phyloP scores from a whole-genome alignment of 441 rosid genomes.

The Euphorbia celastroides region DNA sequence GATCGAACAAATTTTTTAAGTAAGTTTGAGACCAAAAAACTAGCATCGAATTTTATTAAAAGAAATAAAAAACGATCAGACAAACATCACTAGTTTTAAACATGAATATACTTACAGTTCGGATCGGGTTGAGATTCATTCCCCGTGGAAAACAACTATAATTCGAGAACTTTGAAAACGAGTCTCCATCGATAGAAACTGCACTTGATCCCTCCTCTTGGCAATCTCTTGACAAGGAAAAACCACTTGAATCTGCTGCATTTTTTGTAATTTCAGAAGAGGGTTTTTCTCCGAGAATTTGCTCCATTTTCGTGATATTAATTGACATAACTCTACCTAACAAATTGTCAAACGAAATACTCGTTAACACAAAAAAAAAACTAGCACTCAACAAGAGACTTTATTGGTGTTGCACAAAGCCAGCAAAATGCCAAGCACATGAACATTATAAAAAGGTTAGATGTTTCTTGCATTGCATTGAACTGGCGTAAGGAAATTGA shows the following conservation, averaged over 20 bases:
- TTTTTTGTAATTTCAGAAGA: constrained; percentile 16
- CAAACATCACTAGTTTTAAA: neutral
- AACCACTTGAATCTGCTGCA: constrained; percentile 18
- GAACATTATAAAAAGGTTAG: constrained; percentile 16
- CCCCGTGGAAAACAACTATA: constrained; percentile 8
- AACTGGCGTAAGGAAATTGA: neutral
- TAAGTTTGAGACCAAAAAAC: no score
- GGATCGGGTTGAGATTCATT: constrained; percentile 31
- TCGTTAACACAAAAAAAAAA: neutral
- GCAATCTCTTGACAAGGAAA: constrained; percentile 27
- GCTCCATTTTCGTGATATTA: constrained; percentile 26
- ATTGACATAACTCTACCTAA: neutral
- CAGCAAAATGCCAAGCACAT: constrained; percentile 26
- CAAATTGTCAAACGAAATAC: neutral
- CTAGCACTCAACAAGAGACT: neutral
- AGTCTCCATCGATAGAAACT: constrained; percentile 9
- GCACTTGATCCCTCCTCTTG: constrained; percentile 17
- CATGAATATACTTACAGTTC: constrained; percentile 32
- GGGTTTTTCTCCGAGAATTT: constrained; percentile 18
- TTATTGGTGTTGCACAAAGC: constrained; percentile 1
- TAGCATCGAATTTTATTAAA: no score
- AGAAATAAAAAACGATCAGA: no score
- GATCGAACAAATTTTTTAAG: no score
- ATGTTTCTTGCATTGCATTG: constrained; percentile 18
- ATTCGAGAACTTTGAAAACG: neutral